Percentiles rank a stretch among this genome's conserved stretches.
phyloP scores from a whole-genome alignment of 495 filamentous ascomycete genomes.

The Sabuloglossum arenarium region DNA sequence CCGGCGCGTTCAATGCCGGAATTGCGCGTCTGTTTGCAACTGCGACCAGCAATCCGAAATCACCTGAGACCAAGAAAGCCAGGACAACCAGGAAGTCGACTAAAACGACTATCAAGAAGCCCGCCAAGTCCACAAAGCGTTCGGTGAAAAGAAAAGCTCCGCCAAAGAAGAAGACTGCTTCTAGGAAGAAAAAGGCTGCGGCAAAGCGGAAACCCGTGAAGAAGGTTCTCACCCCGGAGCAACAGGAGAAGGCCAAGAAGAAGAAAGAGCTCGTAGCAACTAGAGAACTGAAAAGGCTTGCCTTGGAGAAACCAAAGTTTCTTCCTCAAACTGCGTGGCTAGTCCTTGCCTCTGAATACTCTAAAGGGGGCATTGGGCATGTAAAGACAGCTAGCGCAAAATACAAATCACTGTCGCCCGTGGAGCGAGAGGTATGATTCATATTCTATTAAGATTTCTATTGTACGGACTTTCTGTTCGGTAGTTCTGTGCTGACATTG shows the following conservation, averaged over 20 bases:
- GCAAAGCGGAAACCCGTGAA: conserved; percentile 8
- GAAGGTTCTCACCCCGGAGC: conserved; percentile 7
- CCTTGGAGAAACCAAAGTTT: neutral
- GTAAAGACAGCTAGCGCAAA: neutral
- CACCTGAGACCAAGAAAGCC: conserved; percentile 3
- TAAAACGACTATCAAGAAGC: conserved; percentile 5
- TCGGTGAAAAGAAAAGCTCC: conserved; percentile 11
- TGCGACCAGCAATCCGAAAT: neutral
- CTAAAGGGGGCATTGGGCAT: neutral
- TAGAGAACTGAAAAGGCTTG: conserved; percentile 3
- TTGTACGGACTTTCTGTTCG: neutral
- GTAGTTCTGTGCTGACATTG: neutral
- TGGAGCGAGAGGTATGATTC: conserved; percentile 1
- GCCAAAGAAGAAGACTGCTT: conserved; percentile 5
- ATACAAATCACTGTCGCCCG: conserved; percentile 3
- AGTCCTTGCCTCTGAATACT: neutral
- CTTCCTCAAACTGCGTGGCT: neutral
- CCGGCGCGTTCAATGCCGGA: conserved; percentile 11
- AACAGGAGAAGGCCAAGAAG: conserved; percentile 3
- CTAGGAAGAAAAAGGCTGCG: conserved; percentile 10
- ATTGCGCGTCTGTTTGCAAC: neutral
- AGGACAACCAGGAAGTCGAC: conserved; percentile 7
- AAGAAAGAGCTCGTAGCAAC: conserved; percentile 4
- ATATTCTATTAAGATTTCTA: neutral
- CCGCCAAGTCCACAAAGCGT: conserved; percentile 8